Evolutionary conservation across 164 flowering plant species (phyloP), one percentile per base, ranked within the genome.

Genomic region (Pachysandra terminalis): DNA sequence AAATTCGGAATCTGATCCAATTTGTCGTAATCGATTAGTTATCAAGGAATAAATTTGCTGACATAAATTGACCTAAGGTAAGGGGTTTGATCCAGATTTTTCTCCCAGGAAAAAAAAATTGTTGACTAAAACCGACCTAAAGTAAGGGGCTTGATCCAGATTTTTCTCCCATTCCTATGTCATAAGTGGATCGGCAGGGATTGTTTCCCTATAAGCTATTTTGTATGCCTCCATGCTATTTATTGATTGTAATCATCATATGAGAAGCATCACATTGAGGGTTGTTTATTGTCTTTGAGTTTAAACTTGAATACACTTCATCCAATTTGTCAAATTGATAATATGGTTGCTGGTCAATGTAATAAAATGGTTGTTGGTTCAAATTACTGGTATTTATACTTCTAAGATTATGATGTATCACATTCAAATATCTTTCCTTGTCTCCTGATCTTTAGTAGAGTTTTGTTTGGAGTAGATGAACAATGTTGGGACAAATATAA

Each of bases 401-500:
- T 45, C 7, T 57, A 12, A 17, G 26, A 58, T 27, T 14, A 32
- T 3, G 5, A 26, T 26, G 19, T 17, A 27, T 17, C 40, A 58
- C 61, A 25, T 58, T 27, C 40, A 58, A 16, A 22, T 26, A 23
- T 12, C 60, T 9, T 5, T 45, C 17, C 51, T 45, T 1, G 1
- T 5, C 17, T 13, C 51, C 51, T 45, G 6, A 45, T 10, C 51
- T 15, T 10, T 10, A 10, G 10, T 45, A 12, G 14, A 45, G 17
- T 15, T 45, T 0, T 69, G 24, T 22, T 25, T 58, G 27, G 35
- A 24, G 35, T 55, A 84, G 88, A 49, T 84, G 58, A 86, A 84
- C 71, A 86, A 85, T 73, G 91, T 55, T 27, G 88, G 83, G 9
- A 79, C 79, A 17, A 72, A 66, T 61, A 66, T 76, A 16, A 25